phyloP scores from a whole-genome alignment of 2,329 filamentous ascomycete genomes.

The Stemphylium beticola region DNA sequence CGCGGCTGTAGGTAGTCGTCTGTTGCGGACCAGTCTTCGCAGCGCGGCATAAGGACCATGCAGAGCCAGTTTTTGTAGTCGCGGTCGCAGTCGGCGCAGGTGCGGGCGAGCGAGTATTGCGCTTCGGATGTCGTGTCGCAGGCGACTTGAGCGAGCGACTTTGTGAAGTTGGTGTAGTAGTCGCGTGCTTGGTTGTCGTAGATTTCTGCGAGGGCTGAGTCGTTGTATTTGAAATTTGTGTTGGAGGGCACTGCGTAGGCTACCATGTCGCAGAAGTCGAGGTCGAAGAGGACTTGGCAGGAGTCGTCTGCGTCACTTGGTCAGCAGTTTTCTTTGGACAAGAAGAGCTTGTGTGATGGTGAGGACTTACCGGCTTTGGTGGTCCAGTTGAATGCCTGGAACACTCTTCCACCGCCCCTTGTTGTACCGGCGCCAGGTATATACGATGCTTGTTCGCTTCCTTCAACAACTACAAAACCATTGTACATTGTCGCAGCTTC shows the following conservation, averaged over 20 bases:
- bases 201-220: constrained; percentile 66
- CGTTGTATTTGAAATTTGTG: constrained; percentile 64
- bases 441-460: constrained; percentile 61
- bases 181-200: constrained; percentile 78
- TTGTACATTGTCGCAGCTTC: constrained; percentile 74
- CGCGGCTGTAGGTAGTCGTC: constrained; percentile 65
- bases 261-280: constrained; percentile 87
- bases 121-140: constrained; percentile 78
- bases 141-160: constrained; percentile 80
- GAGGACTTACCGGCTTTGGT: constrained; percentile 73
- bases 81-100: constrained; percentile 74
- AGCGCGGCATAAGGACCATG: constrained; percentile 89
- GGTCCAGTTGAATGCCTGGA: constrained; percentile 71
- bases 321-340: constrained; percentile 16
- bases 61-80: constrained; percentile 97
- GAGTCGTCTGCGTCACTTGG: constrained; percentile 65
- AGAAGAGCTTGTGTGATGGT: not conserved
- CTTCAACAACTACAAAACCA: constrained; percentile 72
- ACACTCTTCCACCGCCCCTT: constrained; percentile 79
- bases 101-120: constrained; percentile 79
- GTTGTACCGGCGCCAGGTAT: constrained; percentile 50
- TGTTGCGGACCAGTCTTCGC: constrained; percentile 75
- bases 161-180: constrained; percentile 79
- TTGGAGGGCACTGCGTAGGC: constrained; percentile 93
- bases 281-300: constrained; percentile 83